phyloP scores from a whole-genome alignment of 192 early-diverging fungal species.

The Spinellus fusiger region DNA sequence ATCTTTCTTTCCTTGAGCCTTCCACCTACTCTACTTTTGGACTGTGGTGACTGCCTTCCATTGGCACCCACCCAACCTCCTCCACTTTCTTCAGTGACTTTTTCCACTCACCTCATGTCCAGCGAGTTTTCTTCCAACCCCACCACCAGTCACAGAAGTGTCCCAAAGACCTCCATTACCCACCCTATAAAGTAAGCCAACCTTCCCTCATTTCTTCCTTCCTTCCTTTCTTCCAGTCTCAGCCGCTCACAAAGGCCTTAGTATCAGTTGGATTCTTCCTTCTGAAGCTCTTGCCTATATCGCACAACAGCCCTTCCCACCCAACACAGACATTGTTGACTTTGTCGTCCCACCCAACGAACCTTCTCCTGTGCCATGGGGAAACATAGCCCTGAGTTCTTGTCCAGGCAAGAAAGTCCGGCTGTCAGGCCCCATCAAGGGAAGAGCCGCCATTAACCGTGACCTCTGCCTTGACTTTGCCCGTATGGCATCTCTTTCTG shows the following conservation, averaged over 20 bases:
- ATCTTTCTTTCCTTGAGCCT: too few relatives aligned
- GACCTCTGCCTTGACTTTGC: conserved; percentile 70
- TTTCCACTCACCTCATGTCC: not conserved
- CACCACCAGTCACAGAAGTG: not conserved
- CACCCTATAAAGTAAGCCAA: conserved; percentile 32
- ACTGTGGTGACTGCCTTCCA: too few relatives aligned
- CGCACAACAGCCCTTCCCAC: not conserved
- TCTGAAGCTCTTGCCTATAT: conserved; percentile 11
- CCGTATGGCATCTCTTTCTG: conserved; percentile 46
- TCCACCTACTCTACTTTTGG: too few relatives aligned
- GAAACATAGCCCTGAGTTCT: conserved; percentile 62
- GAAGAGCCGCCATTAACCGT: conserved; percentile 63
- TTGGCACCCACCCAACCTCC: too few relatives aligned
- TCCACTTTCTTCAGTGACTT: not conserved
- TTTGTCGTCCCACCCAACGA: not conserved
- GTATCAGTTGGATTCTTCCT: conserved; percentile 26
- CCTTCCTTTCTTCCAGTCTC: not conserved
- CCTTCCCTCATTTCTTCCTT: not conserved
- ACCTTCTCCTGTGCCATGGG: conserved; percentile 15
- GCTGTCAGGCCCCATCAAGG: conserved; percentile 61
- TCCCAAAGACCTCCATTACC: conserved; percentile 29
- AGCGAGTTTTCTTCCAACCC: not conserved
- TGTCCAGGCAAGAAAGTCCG: conserved; percentile 82
- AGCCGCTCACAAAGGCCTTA: not conserved
- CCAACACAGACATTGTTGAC: conserved; percentile 10